Evolutionary conservation across 2,329 filamentous ascomycete species (phyloP).

Genomic region (Purpureocillium lavendulum): DNA sequence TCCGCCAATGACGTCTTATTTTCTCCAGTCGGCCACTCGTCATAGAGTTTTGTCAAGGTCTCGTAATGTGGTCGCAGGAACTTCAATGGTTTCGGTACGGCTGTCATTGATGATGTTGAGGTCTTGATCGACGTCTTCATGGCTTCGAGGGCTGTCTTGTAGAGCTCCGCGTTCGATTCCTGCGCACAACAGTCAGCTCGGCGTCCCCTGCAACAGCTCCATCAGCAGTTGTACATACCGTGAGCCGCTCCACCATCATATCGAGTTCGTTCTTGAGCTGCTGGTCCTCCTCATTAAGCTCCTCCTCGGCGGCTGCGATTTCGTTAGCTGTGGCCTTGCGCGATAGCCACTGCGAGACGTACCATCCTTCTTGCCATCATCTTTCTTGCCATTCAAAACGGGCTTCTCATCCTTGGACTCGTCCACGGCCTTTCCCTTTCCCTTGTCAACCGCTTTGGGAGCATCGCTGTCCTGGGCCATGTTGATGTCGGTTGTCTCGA

Average conservation of each 20-base stretch:
- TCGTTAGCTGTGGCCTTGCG: slow-evolving; percentile 12
- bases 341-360: slow-evolving; percentile 17
- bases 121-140: slow-evolving; percentile 99
- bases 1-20: slow-evolving; percentile 89
- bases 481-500: slow-evolving; percentile 26
- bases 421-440: slow-evolving; percentile 85
- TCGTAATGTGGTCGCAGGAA: slow-evolving; percentile 97
- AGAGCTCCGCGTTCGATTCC: slow-evolving; percentile 81
- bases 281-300: slow-evolving; percentile 95
- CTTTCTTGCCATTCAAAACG: slow-evolving; percentile 66
- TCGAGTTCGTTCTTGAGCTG: slow-evolving; percentile 97
- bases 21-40: slow-evolving; percentile 75
- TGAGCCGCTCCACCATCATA: slow-evolving; percentile 93
- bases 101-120: slow-evolving; percentile 98
- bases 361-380: slow-evolving; percentile 54
- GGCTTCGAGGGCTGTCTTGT: slow-evolving; percentile 85
- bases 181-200: slow-evolving; percentile 27
- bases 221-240: slow-evolving; percentile 45
- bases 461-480: slow-evolving; percentile 95
- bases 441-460: slow-evolving; percentile 81
- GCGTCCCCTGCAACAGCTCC: neutral
- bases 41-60: slow-evolving; percentile 77
- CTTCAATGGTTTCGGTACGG: slow-evolving; percentile 95
- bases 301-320: slow-evolving; percentile 51
- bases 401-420: slow-evolving; percentile 63